Evolutionary conservation across 805 yeast genomes (phyloP).

Genomic region (Barnettozyma pratensis): DNA sequence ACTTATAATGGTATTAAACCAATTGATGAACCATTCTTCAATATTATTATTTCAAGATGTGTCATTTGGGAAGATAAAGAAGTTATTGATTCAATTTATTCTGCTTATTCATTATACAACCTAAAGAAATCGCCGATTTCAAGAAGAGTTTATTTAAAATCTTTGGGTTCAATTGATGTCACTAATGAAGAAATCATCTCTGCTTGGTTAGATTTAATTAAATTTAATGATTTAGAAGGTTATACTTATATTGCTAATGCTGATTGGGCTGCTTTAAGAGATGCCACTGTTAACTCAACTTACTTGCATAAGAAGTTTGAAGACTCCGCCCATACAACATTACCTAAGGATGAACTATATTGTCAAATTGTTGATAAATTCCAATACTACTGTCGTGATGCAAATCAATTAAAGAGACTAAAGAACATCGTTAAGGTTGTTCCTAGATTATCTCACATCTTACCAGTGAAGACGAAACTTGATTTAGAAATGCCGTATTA

Average conservation of each 20-base stretch:
- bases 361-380: slow-evolving; percentile 19
- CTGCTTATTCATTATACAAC: slow-evolving; percentile 51
- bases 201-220: slow-evolving; percentile 50
- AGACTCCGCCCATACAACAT: background rate
- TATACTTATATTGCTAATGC: slow-evolving; percentile 70
- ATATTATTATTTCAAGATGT: slow-evolving; percentile 64
- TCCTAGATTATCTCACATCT: slow-evolving; percentile 5
- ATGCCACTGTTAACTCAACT: slow-evolving; percentile 45
- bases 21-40: slow-evolving; percentile 77
- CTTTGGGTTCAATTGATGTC: slow-evolving; percentile 55
- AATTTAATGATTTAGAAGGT: slow-evolving; percentile 46
- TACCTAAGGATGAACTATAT: slow-evolving; percentile 17
- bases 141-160: slow-evolving; percentile 66
- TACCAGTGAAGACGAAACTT: slow-evolving; percentile 1
- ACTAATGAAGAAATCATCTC: slow-evolving; percentile 48
- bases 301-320: slow-evolving; percentile 4
- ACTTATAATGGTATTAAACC: slow-evolving; percentile 51
- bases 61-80: slow-evolving; percentile 62
- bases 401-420: slow-evolving; percentile 10
- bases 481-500: slow-evolving; percentile 5
- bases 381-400: slow-evolving; percentile 23
- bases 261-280: slow-evolving; percentile 80
- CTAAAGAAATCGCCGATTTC: slow-evolving; percentile 64
- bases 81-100: slow-evolving; percentile 59
- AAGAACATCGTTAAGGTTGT: slow-evolving; percentile 4